Evolutionary conservation across 2,329 filamentous ascomycete genomes (phyloP).

Genomic region (Paecilomyces sp.): DNA sequence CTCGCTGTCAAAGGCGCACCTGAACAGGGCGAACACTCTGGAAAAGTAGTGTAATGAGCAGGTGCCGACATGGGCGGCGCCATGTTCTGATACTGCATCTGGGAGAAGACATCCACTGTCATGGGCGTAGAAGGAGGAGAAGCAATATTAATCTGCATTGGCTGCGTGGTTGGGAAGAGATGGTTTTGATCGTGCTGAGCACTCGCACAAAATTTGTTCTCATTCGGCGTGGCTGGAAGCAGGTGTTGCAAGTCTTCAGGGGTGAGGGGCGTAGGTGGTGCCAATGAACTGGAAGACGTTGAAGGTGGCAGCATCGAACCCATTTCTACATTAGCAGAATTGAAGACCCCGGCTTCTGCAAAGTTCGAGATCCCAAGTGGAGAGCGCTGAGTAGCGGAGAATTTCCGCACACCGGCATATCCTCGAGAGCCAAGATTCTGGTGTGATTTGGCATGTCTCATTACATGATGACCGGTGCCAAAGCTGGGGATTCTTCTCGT

Average conservation of each 20-base stretch:
- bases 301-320: constrained; percentile 25
- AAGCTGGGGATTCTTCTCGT: constrained; percentile 27
- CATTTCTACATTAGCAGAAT: constrained; percentile 25
- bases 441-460: constrained; percentile 40
- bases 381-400: constrained; percentile 39
- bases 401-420: constrained; percentile 41
- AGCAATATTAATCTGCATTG: constrained; percentile 34
- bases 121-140: constrained; percentile 40
- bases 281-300: constrained; percentile 26
- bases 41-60: constrained; percentile 35
- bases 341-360: constrained; percentile 33
- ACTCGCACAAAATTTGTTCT: constrained; percentile 30
- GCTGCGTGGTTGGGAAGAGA: constrained; percentile 31
- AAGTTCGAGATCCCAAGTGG: constrained; percentile 39
- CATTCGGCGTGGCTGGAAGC: constrained; percentile 32
- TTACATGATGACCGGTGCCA: constrained; percentile 24
- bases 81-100: constrained; percentile 29
- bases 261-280: constrained; percentile 37
- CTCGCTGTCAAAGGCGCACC: constrained; percentile 30
- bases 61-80: constrained; percentile 36
- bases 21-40: constrained; percentile 33
- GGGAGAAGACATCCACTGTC: constrained; percentile 28
- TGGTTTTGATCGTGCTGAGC: constrained; percentile 22
- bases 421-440: constrained; percentile 35
- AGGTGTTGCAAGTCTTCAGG: constrained; percentile 36